Base-by-base conservation (phyloP, 164 flowering plant species). In the Chimonanthus salicifolius region DNA sequence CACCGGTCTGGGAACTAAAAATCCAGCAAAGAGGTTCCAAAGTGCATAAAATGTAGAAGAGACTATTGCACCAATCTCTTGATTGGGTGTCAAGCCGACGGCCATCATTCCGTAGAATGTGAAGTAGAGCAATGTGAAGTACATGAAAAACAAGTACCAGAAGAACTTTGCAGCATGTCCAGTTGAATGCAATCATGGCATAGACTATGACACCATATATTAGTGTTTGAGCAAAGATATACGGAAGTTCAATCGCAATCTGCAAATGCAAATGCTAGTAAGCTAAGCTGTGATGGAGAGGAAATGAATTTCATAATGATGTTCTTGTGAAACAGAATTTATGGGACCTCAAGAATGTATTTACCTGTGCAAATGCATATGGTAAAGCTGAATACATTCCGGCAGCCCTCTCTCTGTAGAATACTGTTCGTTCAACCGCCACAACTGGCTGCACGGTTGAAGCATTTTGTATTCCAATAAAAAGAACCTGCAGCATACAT, bases 41-140 rank as follows among this genome's bases (percentile, higher is more conserved):
- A 88, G 20, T 44, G 83, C 82, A 67, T 86, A 90, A 72, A 88
- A 87, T 20, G 85, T 79, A 63, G 88, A 63, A 6, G 92, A 80
- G 64, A 88, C 74, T 9, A 88, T 84, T 49, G 88, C 81, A 49
- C 92, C 90, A 64, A 87, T 78, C 67, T 82, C 74, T 33, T 80
- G 86, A 78, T 90, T 87, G 50, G 94, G 92, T 46, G 89, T 88
- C 47, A 87, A 67, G 45, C 85, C 92, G 2, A 88, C 94, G 10
- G 89, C 75, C 94, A 89, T 90, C 94, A 90, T 90, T 44, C 90
- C 92, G 69, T 86, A 90, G 75, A 50, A 84, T 64, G 90, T 87
- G 82, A 85, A 88, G 84, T 85, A 90, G n/a, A 88, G 72, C 62
- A 90, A 72, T 43, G 92, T 83, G 82, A 85, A 82, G 83, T 71